phyloP scores from a whole-genome alignment of 306 rosid species.

The Quercus engelmannii region DNA sequence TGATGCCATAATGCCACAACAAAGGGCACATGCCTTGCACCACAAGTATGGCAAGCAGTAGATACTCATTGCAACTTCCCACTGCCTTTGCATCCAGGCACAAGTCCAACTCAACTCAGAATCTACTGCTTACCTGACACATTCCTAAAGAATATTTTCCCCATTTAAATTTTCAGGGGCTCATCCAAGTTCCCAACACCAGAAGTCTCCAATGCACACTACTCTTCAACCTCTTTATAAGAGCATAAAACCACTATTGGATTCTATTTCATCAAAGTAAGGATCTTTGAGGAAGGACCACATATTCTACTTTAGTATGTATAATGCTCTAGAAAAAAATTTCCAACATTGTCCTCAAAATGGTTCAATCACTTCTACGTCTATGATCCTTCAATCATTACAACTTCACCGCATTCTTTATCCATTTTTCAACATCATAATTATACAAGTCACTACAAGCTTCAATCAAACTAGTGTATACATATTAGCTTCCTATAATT shows the following conservation, averaged over 20 bases:
- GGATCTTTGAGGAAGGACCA: not conserved
- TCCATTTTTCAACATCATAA: not conserved
- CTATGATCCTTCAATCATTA: not conserved
- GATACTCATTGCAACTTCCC: not conserved
- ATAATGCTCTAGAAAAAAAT: not conserved
- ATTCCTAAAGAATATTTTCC: not conserved
- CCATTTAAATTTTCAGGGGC: not conserved
- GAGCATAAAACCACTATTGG: not conserved
- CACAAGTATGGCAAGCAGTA: not conserved
- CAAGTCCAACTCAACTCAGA: not conserved
- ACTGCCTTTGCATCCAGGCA: not conserved
- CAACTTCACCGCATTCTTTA: not conserved
- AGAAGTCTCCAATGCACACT: not conserved
- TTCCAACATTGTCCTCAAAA: not conserved
- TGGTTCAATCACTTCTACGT: not conserved
- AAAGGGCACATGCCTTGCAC: not conserved
- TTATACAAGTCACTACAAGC: not conserved
- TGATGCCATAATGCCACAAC: not conserved
- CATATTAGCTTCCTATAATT: not conserved
- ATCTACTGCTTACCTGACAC: not conserved
- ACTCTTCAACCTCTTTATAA: not conserved
- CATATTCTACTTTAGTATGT: not conserved
- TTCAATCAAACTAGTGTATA: not conserved
- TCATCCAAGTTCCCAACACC: not conserved
- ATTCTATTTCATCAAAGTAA: not conserved